A percentile compares a stretch with the other conserved stretches of the same genome.
Conservation (phyloP, 331 rosid genomes). For the Pyracantha coccinea region DNA sequence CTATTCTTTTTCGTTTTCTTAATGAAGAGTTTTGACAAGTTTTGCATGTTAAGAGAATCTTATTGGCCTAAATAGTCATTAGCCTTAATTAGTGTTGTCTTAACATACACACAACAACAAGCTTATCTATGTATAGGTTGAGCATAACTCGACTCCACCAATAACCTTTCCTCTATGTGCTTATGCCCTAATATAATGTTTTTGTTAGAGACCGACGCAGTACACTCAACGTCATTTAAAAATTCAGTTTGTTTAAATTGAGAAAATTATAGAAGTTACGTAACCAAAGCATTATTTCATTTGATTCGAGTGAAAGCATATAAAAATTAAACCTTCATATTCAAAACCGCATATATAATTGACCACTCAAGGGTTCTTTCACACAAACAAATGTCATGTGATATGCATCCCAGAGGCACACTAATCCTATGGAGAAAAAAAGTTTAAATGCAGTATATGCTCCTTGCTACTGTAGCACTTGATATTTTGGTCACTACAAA, state of each 20-base stretch:
- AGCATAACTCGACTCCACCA: not conserved
- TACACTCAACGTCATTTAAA: not conserved
- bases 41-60: not conserved
- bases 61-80: not conserved
- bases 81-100: not conserved
- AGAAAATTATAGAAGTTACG: not conserved
- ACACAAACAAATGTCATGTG: not conserved
- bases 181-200: no score
- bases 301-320: not conserved
- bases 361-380: not conserved
- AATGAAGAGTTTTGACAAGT: not conserved
- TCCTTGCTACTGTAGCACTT: not conserved
- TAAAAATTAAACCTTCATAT: no score
- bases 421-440: not conserved
- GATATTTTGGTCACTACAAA: not conserved
- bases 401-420: not conserved
- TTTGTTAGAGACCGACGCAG: not conserved
- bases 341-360: not conserved
- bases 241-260: not conserved
- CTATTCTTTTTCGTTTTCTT: not conserved
- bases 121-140: not conserved
- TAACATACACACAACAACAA: not conserved
- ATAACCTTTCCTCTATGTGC: not conserved
- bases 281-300: not conserved
- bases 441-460: conserved; percentile 6